Conservation (phyloP, 1,284 basidiomycete species). For the Tilletia indica region DNA sequence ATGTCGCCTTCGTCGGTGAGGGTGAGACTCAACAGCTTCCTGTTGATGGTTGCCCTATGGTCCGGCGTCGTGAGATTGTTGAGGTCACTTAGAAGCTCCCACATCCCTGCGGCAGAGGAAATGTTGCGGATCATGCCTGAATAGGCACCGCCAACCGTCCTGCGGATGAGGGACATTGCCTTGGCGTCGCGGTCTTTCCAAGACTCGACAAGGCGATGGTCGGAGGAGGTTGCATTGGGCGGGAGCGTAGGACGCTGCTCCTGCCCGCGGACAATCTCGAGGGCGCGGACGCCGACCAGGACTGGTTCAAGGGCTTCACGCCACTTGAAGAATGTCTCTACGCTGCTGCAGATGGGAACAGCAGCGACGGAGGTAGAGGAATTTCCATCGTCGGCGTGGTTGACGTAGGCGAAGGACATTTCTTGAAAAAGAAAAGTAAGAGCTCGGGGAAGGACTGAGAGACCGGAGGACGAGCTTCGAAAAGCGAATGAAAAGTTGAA, state of each 20-base stretch:
- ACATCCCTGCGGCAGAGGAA: too few relatives aligned
- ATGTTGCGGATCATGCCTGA: too few relatives aligned
- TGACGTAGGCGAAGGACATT: too few relatives aligned
- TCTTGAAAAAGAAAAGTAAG: too few relatives aligned
- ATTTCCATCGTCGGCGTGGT: too few relatives aligned
- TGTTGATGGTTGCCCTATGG: background rate
- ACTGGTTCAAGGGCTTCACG: background rate
- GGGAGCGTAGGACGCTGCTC: too few relatives aligned
- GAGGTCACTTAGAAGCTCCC: background rate
- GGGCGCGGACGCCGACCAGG: background rate
- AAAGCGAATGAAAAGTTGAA: too few relatives aligned
- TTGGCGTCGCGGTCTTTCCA: background rate
- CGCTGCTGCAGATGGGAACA: background rate
- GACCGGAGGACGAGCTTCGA: too few relatives aligned
- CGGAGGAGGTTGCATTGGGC: background rate
- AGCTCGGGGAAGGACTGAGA: too few relatives aligned
- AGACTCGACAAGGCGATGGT: background rate
- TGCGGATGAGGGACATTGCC: background rate
- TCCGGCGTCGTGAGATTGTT: background rate
- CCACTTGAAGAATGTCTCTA: background rate
- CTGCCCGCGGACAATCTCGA: too few relatives aligned
- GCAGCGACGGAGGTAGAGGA: background rate
- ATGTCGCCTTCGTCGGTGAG: background rate
- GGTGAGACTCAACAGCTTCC: background rate
- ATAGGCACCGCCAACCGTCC: too few relatives aligned